Percentiles rank a stretch among this genome's conserved stretches.
These are phyloP conservation scores for Flaveria robusta DNA, from an alignment of 129 eudicot species.

Conservation along the genomic window DNA sequence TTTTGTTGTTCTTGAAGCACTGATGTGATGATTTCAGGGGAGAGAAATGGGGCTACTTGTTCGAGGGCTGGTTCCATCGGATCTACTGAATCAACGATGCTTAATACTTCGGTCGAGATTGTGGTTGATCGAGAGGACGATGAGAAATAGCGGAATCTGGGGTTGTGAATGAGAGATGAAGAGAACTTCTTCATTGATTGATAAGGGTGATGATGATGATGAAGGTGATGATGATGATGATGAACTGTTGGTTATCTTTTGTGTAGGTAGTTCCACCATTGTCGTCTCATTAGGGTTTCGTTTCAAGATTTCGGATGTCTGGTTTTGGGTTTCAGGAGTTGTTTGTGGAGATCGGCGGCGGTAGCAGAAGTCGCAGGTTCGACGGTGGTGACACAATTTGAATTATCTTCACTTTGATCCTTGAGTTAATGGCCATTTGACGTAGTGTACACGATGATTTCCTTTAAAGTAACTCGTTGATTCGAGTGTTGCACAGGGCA, in stretches of 20 bases:
- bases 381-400: constrained; percentile 21
- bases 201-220: not conserved
- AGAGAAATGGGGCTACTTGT: constrained; percentile 37
- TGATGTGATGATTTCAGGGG: constrained; percentile 32
- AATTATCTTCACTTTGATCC: not conserved
- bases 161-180: constrained; percentile 18
- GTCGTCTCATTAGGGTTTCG: constrained; percentile 35
- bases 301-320: not conserved
- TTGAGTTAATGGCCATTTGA: not conserved
- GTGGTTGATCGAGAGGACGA: constrained; percentile 24
- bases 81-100: constrained; percentile 38
- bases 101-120: constrained; percentile 40
- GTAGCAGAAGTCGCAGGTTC: not conserved
- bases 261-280: constrained; percentile 27
- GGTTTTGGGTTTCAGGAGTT: constrained; percentile 5
- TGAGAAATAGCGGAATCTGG: constrained; percentile 25
- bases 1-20: constrained; percentile 39
- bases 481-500: too few relatives aligned
- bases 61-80: constrained; percentile 61
- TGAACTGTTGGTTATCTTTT: constrained; percentile 11
- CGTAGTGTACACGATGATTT: too few relatives aligned
- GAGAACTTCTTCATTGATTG: constrained; percentile 34
- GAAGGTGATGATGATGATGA: not conserved
- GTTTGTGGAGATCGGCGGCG: constrained; percentile 22
- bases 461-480: too few relatives aligned